These are phyloP conservation scores for Stemphylium beticola DNA, from an alignment of 2,329 filamentous ascomycete genomes.

Conservation along the genomic window DNA sequence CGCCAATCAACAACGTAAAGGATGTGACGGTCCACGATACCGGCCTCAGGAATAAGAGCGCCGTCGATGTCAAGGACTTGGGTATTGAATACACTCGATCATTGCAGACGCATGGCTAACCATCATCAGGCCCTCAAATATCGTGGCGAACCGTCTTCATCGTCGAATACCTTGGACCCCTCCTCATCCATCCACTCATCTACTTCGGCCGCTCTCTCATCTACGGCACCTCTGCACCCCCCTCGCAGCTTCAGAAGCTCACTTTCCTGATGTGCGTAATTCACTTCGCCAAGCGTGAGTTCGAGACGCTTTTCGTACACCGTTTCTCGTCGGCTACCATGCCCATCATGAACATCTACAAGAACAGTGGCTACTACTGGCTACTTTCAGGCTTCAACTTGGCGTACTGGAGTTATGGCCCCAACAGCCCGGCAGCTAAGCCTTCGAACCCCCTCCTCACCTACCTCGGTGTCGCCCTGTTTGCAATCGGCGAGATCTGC, in stretches of 20 bases:
- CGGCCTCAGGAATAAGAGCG: slow-evolving; percentile 64
- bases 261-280: slow-evolving; percentile 74
- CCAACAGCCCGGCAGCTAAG: slow-evolving; percentile 69
- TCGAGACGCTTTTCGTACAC: slow-evolving; percentile 93
- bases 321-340: slow-evolving; percentile 95
- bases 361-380: slow-evolving; percentile 97
- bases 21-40: slow-evolving; percentile 60
- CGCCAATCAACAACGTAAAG: slow-evolving; percentile 61
- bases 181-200: slow-evolving; percentile 82
- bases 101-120: slow-evolving; percentile 7
- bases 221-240: slow-evolving; percentile 63
- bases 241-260: slow-evolving; percentile 73
- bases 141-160: slow-evolving; percentile 93
- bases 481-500: slow-evolving; percentile 75
- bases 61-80: slow-evolving; percentile 88
- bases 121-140: slow-evolving; percentile 75
- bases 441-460: slow-evolving; percentile 53
- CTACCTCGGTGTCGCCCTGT: slow-evolving; percentile 73
- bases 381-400: slow-evolving; percentile 77
- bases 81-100: slow-evolving; percentile 59
- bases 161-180: slow-evolving; percentile 91
- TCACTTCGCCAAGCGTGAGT: slow-evolving; percentile 94
- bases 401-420: slow-evolving; percentile 84
- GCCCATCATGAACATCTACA: slow-evolving; percentile 89
- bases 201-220: slow-evolving; percentile 74